Evolutionary conservation across 345 rosid species (phyloP), one percentile per base, ranked within the genome.

Genomic region (Isatis tinctoria): DNA sequence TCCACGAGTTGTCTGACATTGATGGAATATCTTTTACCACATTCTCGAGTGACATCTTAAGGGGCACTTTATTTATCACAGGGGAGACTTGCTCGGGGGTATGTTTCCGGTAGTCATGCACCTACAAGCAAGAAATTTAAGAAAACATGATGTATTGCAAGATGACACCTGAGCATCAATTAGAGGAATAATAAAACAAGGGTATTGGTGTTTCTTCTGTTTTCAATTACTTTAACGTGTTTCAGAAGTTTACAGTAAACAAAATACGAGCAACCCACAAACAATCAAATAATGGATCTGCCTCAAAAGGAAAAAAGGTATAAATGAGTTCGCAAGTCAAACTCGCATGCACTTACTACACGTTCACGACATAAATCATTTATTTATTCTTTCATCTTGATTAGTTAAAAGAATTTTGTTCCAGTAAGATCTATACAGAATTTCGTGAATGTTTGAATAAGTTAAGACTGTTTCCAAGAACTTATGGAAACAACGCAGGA

Each of bases 21-120:
- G 80, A 60, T 6, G 97, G 96, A 70, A 96, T 90, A 84, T 92
- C 99, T 83, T 90, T 92, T 52, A 96, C 88, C 51, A 96, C 84
- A 78, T 92, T 92, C 87, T 89, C 94, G 73, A 96, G 79, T 28
- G 99, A 90, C 90, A 90, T 85, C 78, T 74, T 89, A 54, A 96
- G 96, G 70, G 72, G 45, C 61, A 90, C 85, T 86, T 83, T 92
- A 69, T 77, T 85, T 70, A 87, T 74, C 72, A 78, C 51, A 30
- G 96, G 98, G 36, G 84, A 78, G 67, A 85, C 94, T 78, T 81
- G 88, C 72, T 84, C 83, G 72, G 85, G 65, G 60, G 84, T 59
- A 75, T 76, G 76, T 65, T 80, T 89, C 37, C 95, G 80, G 73
- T 83, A 88, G 84, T 96, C 99, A 75, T 85, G 86, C 57, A 96